These are phyloP conservation scores for Hyphopichia burtonii DNA, from an alignment of 1,139 yeast genomes.

Conservation along the genomic window DNA sequence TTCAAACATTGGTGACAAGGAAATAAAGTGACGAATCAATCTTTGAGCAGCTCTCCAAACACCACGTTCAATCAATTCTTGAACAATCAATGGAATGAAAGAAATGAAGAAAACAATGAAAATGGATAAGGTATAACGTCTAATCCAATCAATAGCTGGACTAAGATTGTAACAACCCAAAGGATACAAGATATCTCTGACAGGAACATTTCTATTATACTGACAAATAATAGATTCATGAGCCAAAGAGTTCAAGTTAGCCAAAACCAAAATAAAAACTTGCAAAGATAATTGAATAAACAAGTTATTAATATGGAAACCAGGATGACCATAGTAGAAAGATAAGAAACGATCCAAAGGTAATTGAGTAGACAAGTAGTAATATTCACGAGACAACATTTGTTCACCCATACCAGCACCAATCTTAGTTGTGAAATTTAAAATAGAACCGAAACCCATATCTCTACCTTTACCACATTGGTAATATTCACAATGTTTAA, in stretches of 20 bases:
- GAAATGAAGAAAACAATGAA: conserved; percentile 98
- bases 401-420: conserved; percentile 99
- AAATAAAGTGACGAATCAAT: conserved; percentile 82
- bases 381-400: conserved; percentile 97
- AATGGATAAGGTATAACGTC: conserved; percentile 95
- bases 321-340: conserved; percentile 97
- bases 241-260: conserved; percentile 87
- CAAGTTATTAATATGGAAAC: conserved; percentile 97
- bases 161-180: conserved; percentile 89
- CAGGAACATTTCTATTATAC: conserved; percentile 80
- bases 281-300: conserved; percentile 94
- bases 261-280: conserved; percentile 85
- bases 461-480: conserved; percentile 99
- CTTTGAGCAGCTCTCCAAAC: conserved; percentile 93
- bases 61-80: conserved; percentile 97
- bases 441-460: conserved; percentile 97
- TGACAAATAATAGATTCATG: conserved; percentile 86
- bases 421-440: conserved; percentile 97
- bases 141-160: conserved; percentile 94
- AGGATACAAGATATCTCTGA: conserved; percentile 83
- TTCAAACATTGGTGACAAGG: conserved; percentile 95
- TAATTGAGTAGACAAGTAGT: conserved; percentile 94
- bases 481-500: conserved; percentile 97
- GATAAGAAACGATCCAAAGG: conserved; percentile 97
- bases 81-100: conserved; percentile 92